phyloP scores from a whole-genome alignment of 2,329 filamentous ascomycete genomes.

The Paracoccidioides brasiliensis region DNA sequence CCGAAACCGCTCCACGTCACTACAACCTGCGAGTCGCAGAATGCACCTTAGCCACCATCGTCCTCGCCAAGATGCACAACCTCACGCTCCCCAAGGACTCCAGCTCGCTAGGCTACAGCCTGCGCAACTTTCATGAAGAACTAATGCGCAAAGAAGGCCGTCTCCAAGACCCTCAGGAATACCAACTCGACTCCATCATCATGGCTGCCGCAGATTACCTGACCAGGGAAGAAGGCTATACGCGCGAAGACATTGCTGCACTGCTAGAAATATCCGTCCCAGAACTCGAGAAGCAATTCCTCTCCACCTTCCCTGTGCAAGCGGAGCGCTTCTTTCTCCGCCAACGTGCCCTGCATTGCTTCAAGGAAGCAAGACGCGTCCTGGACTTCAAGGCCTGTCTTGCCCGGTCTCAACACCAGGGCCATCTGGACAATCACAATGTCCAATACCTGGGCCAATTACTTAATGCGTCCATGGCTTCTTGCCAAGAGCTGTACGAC shows the following conservation, averaged over 20 bases:
- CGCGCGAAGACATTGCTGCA: conserved; percentile 66
- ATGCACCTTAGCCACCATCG: conserved; percentile 71
- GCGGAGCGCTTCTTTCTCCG: conserved; percentile 77
- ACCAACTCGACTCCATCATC: conserved; percentile 63
- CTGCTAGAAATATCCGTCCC: conserved; percentile 55
- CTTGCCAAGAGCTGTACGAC: conserved; percentile 76
- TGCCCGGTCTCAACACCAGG: conserved; percentile 34
- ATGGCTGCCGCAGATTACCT: conserved; percentile 58
- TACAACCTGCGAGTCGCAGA: conserved; percentile 97
- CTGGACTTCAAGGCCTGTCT: conserved; percentile 70
- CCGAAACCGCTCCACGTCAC: conserved; percentile 80
- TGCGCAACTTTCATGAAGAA: conserved; percentile 75
- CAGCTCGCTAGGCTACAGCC: conserved; percentile 66
- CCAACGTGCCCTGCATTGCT: conserved; percentile 82
- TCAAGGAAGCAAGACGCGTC: conserved; percentile 76
- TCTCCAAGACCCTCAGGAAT: conserved; percentile 39
- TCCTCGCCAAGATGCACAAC: conserved; percentile 47
- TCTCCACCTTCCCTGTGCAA: conserved; percentile 77
- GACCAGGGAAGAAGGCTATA: conserved; percentile 70
- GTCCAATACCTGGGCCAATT: conserved; percentile 62
- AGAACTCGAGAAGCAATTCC: conserved; percentile 64
- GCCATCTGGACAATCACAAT: conserved; percentile 45
- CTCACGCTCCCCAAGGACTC: conserved; percentile 62
- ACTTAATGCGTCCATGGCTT: conserved; percentile 80
- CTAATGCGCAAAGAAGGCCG: conserved; percentile 50